Percentiles rank a stretch among this genome's conserved stretches.
These are phyloP conservation scores for Stevia rebaudiana DNA, from an alignment of 140 eudicot species.

Conservation along the genomic window DNA sequence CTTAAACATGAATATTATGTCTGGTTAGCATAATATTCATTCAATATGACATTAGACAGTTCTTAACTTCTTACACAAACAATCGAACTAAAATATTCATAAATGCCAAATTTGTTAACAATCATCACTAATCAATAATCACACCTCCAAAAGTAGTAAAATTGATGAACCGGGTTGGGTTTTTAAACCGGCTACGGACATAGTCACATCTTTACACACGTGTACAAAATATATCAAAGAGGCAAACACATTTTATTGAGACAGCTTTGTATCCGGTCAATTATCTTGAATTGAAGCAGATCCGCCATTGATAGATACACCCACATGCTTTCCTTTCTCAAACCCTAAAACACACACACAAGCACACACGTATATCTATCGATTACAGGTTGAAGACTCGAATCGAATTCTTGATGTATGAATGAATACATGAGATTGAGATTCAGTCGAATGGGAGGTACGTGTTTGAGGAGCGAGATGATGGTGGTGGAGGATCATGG, in stretches of 20 bases:
- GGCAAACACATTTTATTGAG: constrained; percentile 10
- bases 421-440: background rate
- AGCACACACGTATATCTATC: background rate
- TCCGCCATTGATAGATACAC: constrained; percentile 32
- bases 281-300: constrained; percentile 24
- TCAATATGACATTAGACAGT: no score
- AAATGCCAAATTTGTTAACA: background rate
- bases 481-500: constrained; percentile 38
- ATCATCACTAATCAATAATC: no score
- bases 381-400: background rate
- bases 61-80: background rate
- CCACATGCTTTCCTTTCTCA: background rate
- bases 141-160: background rate
- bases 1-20: no score
- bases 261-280: constrained; percentile 19
- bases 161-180: background rate
- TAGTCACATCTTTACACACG: constrained; percentile 27
- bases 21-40: no score
- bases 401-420: background rate
- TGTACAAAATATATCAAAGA: constrained; percentile 12
- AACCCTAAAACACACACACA: constrained; percentile 18
- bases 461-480: constrained; percentile 35
- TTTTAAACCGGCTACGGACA: constrained; percentile 1
- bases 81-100: background rate
- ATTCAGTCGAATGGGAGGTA: constrained; percentile 17